A percentile compares a stretch with the other conserved stretches of the same genome.
These are phyloP conservation scores for Cyberlindnera maclurae DNA, from an alignment of 805 yeast species.

Conservation along the genomic window DNA sequence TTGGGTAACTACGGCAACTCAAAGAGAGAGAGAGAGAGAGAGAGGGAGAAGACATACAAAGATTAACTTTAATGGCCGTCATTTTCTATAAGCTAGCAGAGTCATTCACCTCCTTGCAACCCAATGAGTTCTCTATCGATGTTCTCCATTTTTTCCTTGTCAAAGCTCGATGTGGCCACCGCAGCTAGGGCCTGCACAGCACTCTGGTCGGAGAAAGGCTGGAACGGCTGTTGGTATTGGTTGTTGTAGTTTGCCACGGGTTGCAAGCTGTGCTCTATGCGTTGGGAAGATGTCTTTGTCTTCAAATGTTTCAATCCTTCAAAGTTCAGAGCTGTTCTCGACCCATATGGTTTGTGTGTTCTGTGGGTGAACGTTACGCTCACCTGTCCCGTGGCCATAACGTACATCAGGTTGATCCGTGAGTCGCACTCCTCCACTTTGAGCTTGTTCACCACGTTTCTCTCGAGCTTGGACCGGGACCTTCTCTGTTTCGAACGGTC, in stretches of 20 bases:
- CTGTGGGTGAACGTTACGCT: conserved; percentile 33
- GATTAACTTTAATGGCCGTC: no score
- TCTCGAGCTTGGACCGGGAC: conserved; percentile 32
- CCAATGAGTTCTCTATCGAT: conserved; percentile 22
- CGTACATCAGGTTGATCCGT: conserved; percentile 32
- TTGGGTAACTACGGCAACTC: no score
- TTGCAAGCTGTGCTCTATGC: conserved; percentile 2
- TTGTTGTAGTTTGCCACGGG: conserved; percentile 12
- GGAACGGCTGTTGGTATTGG: neutral
- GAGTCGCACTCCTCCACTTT: conserved; percentile 37
- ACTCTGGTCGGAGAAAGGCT: conserved; percentile 7
- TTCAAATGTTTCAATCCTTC: neutral
- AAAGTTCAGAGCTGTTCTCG: neutral
- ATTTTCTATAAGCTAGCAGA: no score
- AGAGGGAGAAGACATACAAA: no score
- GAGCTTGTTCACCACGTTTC: conserved; percentile 32
- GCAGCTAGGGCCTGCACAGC: conserved; percentile 12
- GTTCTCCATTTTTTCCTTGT: conserved; percentile 12
- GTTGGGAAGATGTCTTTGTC: neutral
- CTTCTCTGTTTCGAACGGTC: conserved; percentile 36
- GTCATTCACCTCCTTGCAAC: conserved; percentile 4
- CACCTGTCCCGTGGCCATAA: conserved; percentile 30
- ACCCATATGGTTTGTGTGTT: conserved; percentile 33
- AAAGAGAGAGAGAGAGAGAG: no score
- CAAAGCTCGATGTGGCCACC: conserved; percentile 5